phyloP scores from a whole-genome alignment of 2,329 filamentous ascomycete genomes.

The Xylaria polymorpha region DNA sequence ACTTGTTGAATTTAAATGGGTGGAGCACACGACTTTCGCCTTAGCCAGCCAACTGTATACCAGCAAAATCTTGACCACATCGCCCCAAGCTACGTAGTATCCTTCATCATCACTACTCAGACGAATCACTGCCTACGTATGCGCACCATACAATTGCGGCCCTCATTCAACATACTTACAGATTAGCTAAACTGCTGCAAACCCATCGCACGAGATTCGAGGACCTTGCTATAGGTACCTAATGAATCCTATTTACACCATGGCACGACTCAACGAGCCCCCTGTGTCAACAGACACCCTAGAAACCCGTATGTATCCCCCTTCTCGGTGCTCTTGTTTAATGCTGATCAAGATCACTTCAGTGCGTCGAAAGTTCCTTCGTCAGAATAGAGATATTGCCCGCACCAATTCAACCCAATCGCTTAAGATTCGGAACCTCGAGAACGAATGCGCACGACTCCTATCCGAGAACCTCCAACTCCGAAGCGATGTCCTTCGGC shows the following conservation, averaged over 20 bases:
- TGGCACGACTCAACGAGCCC: constrained; percentile 86
- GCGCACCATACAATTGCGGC: constrained; percentile 6
- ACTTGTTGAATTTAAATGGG: constrained; percentile 23
- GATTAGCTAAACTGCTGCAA: constrained; percentile 20
- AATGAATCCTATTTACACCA: constrained; percentile 58
- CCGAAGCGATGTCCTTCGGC: constrained; percentile 74
- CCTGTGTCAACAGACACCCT: constrained; percentile 74
- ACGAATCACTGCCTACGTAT: constrained; percentile 17
- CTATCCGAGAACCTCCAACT: constrained; percentile 83
- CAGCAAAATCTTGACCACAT: constrained; percentile 36
- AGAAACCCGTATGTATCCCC: constrained; percentile 71
- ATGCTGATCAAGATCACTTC: constrained; percentile 30
- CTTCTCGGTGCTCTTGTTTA: neutral
- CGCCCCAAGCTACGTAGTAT: constrained; percentile 19
- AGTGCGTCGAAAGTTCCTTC: constrained; percentile 83
- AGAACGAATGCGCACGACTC: constrained; percentile 79
- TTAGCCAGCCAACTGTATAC: constrained; percentile 24
- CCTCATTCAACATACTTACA: constrained; percentile 26
- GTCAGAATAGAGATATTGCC: constrained; percentile 87
- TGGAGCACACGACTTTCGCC: constrained; percentile 31
- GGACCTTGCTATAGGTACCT: constrained; percentile 34
- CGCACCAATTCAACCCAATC: constrained; percentile 82
- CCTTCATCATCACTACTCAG: constrained; percentile 19
- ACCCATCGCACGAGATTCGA: constrained; percentile 23
- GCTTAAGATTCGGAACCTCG: constrained; percentile 79